Evolutionary conservation across 2,329 filamentous ascomycete genomes (phyloP).

Genomic region (Chaetomium globosum): DNA sequence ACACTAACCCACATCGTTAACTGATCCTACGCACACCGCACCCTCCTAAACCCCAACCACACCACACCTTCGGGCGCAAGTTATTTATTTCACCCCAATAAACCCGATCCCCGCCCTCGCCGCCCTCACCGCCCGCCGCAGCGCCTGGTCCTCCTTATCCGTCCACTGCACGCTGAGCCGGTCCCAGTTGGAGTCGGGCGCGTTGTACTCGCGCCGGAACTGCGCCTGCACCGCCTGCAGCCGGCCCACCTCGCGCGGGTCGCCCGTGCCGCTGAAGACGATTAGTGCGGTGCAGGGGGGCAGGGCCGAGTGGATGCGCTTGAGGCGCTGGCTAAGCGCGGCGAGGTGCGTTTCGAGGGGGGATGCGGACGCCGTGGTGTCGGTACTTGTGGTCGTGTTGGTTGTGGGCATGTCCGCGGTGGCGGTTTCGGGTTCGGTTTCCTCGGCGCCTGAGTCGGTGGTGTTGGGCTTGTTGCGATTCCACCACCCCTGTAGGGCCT

Average conservation of each 20-base stretch:
- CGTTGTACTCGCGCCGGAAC: constrained; percentile 67
- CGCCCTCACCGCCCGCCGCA: constrained; percentile 58
- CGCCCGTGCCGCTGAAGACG: constrained; percentile 66
- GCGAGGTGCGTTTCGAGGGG: constrained; percentile 52
- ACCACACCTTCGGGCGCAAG: not conserved
- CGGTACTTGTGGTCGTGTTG: constrained; percentile 12
- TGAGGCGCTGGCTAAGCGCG: constrained; percentile 53
- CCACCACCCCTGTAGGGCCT: constrained; percentile 69
- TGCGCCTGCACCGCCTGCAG: constrained; percentile 62
- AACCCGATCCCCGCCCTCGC: constrained; percentile 67
- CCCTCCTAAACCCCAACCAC: not conserved
- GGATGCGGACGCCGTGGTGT: constrained; percentile 25
- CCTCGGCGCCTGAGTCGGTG: constrained; percentile 36
- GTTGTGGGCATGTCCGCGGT: not conserved
- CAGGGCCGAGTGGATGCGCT: constrained; percentile 58
- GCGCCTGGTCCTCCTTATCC: constrained; percentile 64
- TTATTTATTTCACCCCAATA: constrained; percentile 61
- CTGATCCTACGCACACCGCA: not conserved
- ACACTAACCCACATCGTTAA: not conserved
- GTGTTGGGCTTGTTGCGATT: constrained; percentile 54
- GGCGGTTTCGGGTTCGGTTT: not conserved
- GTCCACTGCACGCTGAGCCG: constrained; percentile 69
- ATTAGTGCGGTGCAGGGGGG: constrained; percentile 68
- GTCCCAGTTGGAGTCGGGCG: constrained; percentile 66
- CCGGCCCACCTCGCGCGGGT: constrained; percentile 66